Base-by-base conservation (phyloP, 2,329 filamentous ascomycete species). In the Mycosphaerelloides madeirae region DNA sequence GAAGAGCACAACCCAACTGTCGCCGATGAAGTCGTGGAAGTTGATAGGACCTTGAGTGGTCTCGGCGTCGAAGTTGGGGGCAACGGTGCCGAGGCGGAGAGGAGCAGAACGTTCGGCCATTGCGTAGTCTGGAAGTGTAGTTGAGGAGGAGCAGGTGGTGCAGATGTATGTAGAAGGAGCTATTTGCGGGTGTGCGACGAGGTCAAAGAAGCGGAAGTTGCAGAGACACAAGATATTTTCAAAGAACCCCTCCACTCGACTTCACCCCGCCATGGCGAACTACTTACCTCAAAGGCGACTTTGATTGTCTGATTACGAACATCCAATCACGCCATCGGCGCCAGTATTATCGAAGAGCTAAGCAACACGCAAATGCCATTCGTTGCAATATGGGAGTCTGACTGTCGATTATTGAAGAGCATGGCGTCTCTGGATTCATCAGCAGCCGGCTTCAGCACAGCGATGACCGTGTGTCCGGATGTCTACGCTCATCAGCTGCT, bases 21-120 rank as follows among this genome's bases (percentile, higher is more conserved):
- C 73, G 59, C 80, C 81, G 55, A 85, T 83, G 73, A 79, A 85
- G 57, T 84, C 72, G 70, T 85, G 82, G 74, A 85, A 85, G 68
- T 84, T 75, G 64, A 85, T 83, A 43, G 73, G 73, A 46, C 81
- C 82, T 52, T 73, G 64, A 53, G 82, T 85, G 57, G 82, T 84
- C 60, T 83, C 76, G 50, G 82, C 80, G 58, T 82, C 68, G 73
- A 85, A 85, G 73, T 85, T 79, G 57, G 82, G 82, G 60, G 81
- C 82, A 61, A 70, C 73, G 66, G 74, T 81, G 65, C 81, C 81
- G 59, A 84, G 76, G 62, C 81, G 80, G 65, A 84, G 76, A 60
- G 71, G 68, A 16, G 36, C 35, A 12, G 36, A n/a, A 29, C 37
- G 37, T 6, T 35, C 36, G 38, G 38, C 25, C 15, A 16, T 16